These are phyloP conservation scores for Harrya chromipes DNA, from an alignment of 768 basidiomycete genomes.

Conservation along the genomic window DNA sequence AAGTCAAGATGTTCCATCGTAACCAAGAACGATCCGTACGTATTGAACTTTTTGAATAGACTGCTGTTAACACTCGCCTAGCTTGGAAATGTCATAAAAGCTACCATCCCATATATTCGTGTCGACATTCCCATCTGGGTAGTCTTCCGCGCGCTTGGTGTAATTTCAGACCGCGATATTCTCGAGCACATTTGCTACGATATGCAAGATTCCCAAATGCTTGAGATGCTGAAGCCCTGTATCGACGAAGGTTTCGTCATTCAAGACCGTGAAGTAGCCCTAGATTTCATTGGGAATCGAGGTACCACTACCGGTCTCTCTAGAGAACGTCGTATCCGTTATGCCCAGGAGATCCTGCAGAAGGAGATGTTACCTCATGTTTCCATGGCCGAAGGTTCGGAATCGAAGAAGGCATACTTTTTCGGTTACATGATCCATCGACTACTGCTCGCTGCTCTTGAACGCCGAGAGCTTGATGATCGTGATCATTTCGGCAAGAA, in stretches of 20 bases:
- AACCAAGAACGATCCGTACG: conserved; percentile 86
- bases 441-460: conserved; percentile 87
- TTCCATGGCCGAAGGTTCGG: conserved; percentile 92
- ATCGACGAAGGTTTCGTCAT: conserved; percentile 99
- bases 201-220: conserved; percentile 91
- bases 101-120: conserved; percentile 96
- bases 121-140: conserved; percentile 99
- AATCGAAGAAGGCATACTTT: conserved; percentile 99
- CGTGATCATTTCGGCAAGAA: conserved; percentile 99
- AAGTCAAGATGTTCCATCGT: conserved; percentile 94
- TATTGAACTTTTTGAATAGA: not conserved
- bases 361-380: conserved; percentile 99
- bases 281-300: conserved; percentile 98
- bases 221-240: conserved; percentile 97
- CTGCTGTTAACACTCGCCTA: conserved; percentile 27
- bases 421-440: conserved; percentile 99
- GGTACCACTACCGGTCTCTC: conserved; percentile 92
- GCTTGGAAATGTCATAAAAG: conserved; percentile 93
- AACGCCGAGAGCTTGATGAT: conserved; percentile 94
- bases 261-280: conserved; percentile 93
- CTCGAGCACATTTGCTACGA: conserved; percentile 99
- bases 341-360: conserved; percentile 96
- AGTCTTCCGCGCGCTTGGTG: conserved; percentile 95
- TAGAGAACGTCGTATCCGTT: conserved; percentile 88
- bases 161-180: conserved; percentile 96